Evolutionary conservation across 164 flowering plant genomes (phyloP), one percentile per base, ranked within the genome.

Genomic region (Nelumbo lutea): DNA sequence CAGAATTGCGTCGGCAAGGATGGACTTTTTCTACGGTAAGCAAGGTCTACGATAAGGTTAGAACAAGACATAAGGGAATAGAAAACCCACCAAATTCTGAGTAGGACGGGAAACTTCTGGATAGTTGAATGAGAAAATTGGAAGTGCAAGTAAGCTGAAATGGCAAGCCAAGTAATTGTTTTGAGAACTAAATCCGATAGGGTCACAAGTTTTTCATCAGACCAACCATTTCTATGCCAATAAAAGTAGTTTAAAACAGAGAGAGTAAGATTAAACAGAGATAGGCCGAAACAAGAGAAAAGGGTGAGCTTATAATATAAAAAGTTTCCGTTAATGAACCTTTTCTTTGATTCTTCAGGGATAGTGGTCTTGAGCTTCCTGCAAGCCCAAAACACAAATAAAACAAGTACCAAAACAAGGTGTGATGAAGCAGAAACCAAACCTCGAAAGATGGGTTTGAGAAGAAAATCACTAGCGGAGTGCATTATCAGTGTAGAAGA

Each of bases 211-310:
- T 68, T 70, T 59, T 78, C 90, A 65, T 82, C 84, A 38, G 84
- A 78, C 90, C 91, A 84, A 39, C 77, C 88, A 82, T 73, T 83
- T 70, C 69, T 73, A 72, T 82, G 80, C 91, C 91, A 85, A 55
- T 70, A 78, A 58, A 88, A 87, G 66, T 78, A 81, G 59, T 68
- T 78, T 39, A 81, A 72, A 13, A 77, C 61, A 65, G 81, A 79
- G 4, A 88, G 42, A 1, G 72, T 57, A 5, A 90, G 68, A 81
- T 77, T 81, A 69, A 83, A 76, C 47, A 82, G 48, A 13, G 87
- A 84, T 39, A 91, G 66, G 43, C 77, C 77, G 40, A 82, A 62
- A 72, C 80, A 84, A 70, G 79, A 71, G 55, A 79, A 58, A 43
- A 88, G 64, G 70, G 81, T 75, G 11, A 46, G 70, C 38, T 70